Conservation (phyloP, 495 filamentous ascomycete genomes). For the Penicillium cinerascens region DNA sequence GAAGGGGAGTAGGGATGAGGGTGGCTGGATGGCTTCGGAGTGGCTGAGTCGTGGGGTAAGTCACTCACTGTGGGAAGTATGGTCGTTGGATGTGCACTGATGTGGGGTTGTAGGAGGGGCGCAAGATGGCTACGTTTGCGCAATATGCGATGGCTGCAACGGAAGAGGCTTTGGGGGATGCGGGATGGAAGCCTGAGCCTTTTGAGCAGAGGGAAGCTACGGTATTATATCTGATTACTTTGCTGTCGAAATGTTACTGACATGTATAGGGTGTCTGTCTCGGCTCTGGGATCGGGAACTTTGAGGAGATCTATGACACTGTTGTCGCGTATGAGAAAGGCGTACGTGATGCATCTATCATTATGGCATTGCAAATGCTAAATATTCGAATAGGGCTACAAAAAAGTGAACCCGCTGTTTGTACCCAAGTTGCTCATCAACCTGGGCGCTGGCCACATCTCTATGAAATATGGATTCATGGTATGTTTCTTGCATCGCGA, state of each 20-base stretch:
- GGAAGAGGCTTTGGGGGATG: conserved; percentile 81
- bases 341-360: conserved; percentile 37
- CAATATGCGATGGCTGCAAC: conserved; percentile 88
- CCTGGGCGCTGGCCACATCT: conserved; percentile 87
- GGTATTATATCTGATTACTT: conserved; percentile 36
- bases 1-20: conserved; percentile 50
- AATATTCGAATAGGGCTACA: conserved; percentile 62
- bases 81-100: background rate
- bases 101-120: conserved; percentile 54
- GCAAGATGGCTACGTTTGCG: conserved; percentile 85
- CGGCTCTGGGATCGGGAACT: conserved; percentile 93
- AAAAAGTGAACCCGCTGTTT: conserved; percentile 88
- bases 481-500: conserved; percentile 26
- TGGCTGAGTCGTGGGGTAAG: conserved; percentile 63
- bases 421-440: conserved; percentile 92
- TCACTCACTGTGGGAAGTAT: background rate
- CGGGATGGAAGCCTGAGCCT: conserved; percentile 67
- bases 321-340: conserved; percentile 71
- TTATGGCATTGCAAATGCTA: background rate
- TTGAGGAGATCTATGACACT: conserved; percentile 83
- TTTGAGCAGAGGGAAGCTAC: conserved; percentile 63
- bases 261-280: conserved; percentile 70
- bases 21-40: conserved; percentile 68
- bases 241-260: conserved; percentile 3
- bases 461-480: conserved; percentile 87